phyloP scores from a whole-genome alignment of 768 basidiomycete species.

The Boletellus ananas region DNA sequence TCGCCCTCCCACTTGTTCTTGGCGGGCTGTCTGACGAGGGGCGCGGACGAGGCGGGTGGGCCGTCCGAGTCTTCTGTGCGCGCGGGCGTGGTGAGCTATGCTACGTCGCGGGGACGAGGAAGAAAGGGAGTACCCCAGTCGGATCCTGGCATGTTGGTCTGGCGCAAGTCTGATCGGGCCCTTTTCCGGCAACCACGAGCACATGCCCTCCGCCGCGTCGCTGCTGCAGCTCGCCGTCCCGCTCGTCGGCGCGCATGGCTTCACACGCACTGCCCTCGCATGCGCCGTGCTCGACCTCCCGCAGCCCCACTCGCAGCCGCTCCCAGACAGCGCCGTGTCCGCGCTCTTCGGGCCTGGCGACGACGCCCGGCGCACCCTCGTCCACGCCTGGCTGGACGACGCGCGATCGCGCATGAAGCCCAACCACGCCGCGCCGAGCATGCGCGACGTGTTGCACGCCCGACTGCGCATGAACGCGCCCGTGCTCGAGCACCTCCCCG shows the following conservation, averaged over 20 bases:
- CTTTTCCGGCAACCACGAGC: no score
- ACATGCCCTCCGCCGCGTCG: neutral
- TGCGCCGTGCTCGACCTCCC: slow-evolving; percentile 56
- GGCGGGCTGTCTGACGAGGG: slow-evolving; percentile 24
- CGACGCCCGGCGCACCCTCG: slow-evolving; percentile 57
- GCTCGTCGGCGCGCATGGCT: slow-evolving; percentile 63
- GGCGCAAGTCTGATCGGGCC: slow-evolving; percentile 2
- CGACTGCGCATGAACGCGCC: slow-evolving; percentile 66
- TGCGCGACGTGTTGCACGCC: slow-evolving; percentile 51
- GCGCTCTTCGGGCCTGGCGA: slow-evolving; percentile 72
- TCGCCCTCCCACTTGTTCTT: slow-evolving; percentile 87
- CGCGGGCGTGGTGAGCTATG: slow-evolving; percentile 21
- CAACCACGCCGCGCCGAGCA: slow-evolving; percentile 11
- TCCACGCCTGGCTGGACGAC: slow-evolving; percentile 72
- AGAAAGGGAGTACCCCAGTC: slow-evolving; percentile 44
- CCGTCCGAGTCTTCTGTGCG: slow-evolving; percentile 37
- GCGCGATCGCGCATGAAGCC: slow-evolving; percentile 50
- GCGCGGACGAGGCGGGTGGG: slow-evolving; percentile 28
- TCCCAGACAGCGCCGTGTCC: slow-evolving; percentile 67
- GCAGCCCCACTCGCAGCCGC: slow-evolving; percentile 49
- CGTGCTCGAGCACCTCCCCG: slow-evolving; percentile 60
- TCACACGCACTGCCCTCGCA: slow-evolving; percentile 68
- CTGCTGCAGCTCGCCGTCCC: slow-evolving; percentile 63
- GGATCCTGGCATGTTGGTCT: slow-evolving; percentile 16
- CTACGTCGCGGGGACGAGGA: neutral